phyloP scores from a whole-genome alignment of 345 rosid species.

The Eucalyptus cladocalyx region DNA sequence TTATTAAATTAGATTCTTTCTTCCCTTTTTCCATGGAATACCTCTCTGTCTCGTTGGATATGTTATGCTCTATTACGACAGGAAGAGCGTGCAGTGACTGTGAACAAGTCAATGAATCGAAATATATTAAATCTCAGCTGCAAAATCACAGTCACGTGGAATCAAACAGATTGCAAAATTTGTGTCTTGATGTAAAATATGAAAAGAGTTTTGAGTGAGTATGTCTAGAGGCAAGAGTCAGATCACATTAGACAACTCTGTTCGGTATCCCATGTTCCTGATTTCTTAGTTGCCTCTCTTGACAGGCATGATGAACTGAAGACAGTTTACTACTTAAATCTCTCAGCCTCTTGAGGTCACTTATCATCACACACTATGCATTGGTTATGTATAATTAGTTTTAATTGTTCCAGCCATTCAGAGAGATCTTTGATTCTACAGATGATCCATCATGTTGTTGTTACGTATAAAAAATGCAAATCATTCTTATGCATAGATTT shows the following conservation, averaged over 20 bases:
- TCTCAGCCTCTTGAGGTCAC: neutral
- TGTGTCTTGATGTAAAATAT: neutral
- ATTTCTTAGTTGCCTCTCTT: neutral
- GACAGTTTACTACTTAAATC: neutral
- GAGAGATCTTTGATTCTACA: neutral
- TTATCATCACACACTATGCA: neutral
- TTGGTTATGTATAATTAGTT: neutral
- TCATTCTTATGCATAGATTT: neutral
- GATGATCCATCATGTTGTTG: neutral
- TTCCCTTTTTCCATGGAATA: neutral
- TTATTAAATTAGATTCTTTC: neutral
- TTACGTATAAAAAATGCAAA: neutral
- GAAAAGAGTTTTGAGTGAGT: neutral
- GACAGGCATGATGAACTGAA: neutral
- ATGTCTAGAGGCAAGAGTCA: neutral
- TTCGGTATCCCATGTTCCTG: neutral
- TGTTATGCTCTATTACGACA: neutral
- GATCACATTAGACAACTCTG: neutral
- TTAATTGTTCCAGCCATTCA: neutral
- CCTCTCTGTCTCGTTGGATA: neutral
- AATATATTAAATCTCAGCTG: neutral
- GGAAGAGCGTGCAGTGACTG: neutral
- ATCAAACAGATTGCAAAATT: neutral
- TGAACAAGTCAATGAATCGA: neutral
- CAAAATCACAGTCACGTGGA: neutral